Evolutionary conservation across 108 stramenopile genomes (phyloP).

Genomic region (Cyclotella baltica): DNA sequence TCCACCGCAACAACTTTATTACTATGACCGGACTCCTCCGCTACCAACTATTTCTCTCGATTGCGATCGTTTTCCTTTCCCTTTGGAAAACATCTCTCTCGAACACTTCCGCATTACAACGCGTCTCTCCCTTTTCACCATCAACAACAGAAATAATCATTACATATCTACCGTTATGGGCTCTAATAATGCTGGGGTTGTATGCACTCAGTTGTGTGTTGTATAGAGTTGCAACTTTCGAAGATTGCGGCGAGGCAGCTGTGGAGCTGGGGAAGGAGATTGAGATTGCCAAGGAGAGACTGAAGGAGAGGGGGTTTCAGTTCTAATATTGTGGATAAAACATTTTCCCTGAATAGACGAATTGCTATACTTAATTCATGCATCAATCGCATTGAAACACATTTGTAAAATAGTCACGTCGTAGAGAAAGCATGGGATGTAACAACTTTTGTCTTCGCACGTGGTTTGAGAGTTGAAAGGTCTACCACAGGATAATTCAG

Average conservation of each 20-base stretch:
- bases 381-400: too few relatives aligned
- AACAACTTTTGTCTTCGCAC: too few relatives aligned
- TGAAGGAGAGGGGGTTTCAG: constrained; percentile 64
- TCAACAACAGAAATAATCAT: constrained; percentile 27
- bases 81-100: constrained; percentile 58
- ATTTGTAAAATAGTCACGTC: too few relatives aligned
- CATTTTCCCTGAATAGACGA: not conserved
- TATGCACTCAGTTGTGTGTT: constrained; percentile 72
- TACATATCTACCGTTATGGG: constrained; percentile 72
- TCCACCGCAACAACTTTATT: not conserved
- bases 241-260: constrained; percentile 73
- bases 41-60: constrained; percentile 70
- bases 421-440: too few relatives aligned
- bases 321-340: constrained; percentile 20
- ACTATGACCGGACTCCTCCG: constrained; percentile 46
- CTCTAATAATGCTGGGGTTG: constrained; percentile 56
- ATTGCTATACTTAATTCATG: too few relatives aligned
- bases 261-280: constrained; percentile 70
- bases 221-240: constrained; percentile 60
- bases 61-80: constrained; percentile 53
- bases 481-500: too few relatives aligned
- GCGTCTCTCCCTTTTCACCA: not conserved
- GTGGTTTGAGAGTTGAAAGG: too few relatives aligned
- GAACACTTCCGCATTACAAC: constrained; percentile 13
- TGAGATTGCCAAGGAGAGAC: constrained; percentile 65